Percentiles rank a stretch among this genome's conserved stretches.
Evolutionary conservation across 495 filamentous ascomycete genomes (phyloP).

Genomic region (Daldinia caldariorum): DNA sequence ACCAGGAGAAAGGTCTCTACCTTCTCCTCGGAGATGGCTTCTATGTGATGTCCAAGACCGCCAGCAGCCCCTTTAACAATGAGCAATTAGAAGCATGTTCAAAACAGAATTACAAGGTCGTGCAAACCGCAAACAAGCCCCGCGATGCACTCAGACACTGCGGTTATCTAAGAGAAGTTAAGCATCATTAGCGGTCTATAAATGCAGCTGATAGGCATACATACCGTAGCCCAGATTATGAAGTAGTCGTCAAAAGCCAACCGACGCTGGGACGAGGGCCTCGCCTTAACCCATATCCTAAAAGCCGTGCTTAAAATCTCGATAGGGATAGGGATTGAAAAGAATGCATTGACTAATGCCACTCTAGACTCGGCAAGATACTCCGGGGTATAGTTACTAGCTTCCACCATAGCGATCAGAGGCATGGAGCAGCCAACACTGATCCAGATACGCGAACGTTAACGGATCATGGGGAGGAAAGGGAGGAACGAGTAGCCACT

Average conservation of each 20-base stretch:
- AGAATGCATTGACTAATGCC: slow-evolving; percentile 33
- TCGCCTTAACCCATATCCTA: slow-evolving; percentile 39
- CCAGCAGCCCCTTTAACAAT: slow-evolving; percentile 29
- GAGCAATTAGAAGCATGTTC: slow-evolving; percentile 4
- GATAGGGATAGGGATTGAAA: slow-evolving; percentile 43
- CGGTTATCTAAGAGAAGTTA: slow-evolving; percentile 27
- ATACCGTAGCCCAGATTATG: slow-evolving; percentile 45
- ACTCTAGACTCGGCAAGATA: slow-evolving; percentile 44
- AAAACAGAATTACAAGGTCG: neutral
- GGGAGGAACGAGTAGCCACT: neutral
- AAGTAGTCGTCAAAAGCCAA: slow-evolving; percentile 46
- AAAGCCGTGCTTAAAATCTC: slow-evolving; percentile 42
- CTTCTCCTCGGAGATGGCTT: slow-evolving; percentile 23
- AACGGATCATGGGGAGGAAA: neutral
- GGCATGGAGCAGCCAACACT: neutral
- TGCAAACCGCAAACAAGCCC: slow-evolving; percentile 43
- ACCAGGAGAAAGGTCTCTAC: slow-evolving; percentile 36
- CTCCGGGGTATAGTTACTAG: slow-evolving; percentile 33
- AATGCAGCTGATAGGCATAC: neutral
- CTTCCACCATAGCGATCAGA: slow-evolving; percentile 30
- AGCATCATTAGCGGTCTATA: neutral
- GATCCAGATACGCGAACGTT: slow-evolving; percentile 1
- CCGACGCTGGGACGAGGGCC: slow-evolving; percentile 25
- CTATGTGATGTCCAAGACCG: slow-evolving; percentile 45
- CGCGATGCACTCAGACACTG: slow-evolving; percentile 42